phyloP scores from a whole-genome alignment of 257 asterid species.

The Sherardia arvensis region DNA sequence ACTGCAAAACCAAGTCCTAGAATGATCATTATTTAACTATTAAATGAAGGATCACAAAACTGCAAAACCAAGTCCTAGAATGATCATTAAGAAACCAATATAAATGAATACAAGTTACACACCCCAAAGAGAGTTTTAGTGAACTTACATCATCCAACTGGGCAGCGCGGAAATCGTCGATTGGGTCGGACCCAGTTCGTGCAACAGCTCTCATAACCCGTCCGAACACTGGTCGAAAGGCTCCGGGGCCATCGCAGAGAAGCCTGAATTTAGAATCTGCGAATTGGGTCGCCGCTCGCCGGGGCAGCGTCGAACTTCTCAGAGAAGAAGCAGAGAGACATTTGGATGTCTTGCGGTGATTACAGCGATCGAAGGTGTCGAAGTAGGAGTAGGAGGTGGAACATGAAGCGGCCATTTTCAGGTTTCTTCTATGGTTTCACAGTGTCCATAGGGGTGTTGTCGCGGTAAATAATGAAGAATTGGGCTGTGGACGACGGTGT shows the following conservation, averaged over 20 bases:
- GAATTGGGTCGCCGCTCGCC: constrained; percentile 18
- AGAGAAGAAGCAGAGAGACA: constrained; percentile 16
- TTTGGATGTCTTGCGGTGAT: constrained; percentile 21
- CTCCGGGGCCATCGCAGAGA: constrained; percentile 14
- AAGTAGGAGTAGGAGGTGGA: constrained; percentile 13
- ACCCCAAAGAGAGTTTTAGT: not conserved
- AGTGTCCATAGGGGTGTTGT: constrained; percentile 8
- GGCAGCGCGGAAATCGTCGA: constrained; percentile 20
- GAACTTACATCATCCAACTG: constrained; percentile 35
- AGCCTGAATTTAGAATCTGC: constrained; percentile 24
- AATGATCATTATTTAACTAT: not conserved
- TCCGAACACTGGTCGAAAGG: constrained; percentile 18
- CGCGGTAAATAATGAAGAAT: not conserved
- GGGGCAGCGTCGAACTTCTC: constrained; percentile 13
- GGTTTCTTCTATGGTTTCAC: not conserved
- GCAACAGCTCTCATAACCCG: constrained; percentile 42
- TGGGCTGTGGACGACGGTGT: not conserved
- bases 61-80: not conserved
- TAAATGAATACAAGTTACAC: not conserved
- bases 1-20: not conserved
- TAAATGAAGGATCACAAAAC: not conserved
- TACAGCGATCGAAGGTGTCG: constrained; percentile 41
- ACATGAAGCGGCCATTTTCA: constrained; percentile 35
- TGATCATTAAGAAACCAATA: not conserved
- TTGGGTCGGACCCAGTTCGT: constrained; percentile 49